A percentile compares a stretch with the other conserved stretches of the same genome.
Conservation (phyloP, 257 asterid genomes). For the Buddleja alternifolia region DNA sequence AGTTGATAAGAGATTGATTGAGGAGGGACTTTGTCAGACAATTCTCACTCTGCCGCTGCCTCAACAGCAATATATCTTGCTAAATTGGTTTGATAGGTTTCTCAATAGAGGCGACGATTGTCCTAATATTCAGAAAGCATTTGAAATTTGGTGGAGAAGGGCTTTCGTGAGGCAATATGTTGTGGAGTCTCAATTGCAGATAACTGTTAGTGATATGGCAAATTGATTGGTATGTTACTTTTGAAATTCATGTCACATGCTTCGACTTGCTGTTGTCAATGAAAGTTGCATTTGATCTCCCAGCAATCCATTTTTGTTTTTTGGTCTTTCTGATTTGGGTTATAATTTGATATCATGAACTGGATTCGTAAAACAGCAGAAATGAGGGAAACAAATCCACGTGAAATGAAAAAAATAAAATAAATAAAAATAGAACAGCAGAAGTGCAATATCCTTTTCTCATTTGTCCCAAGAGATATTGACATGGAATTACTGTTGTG, state of each 20-base stretch:
- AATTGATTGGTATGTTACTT: slow-evolving; percentile 41
- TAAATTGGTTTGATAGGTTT: slow-evolving; percentile 83
- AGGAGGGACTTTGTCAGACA: slow-evolving; percentile 83
- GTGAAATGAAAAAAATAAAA: too few relatives aligned
- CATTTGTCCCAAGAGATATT: not conserved
- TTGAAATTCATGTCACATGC: slow-evolving; percentile 23
- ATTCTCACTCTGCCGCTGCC: slow-evolving; percentile 75
- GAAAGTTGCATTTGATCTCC: slow-evolving; percentile 21
- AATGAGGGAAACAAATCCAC: not conserved
- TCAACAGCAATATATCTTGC: slow-evolving; percentile 72
- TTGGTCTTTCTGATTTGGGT: slow-evolving; percentile 16
- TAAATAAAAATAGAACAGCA: too few relatives aligned
- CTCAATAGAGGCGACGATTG: slow-evolving; percentile 89
- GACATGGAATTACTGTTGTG: not conserved
- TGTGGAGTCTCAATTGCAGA: slow-evolving; percentile 61
- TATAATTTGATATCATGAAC: not conserved
- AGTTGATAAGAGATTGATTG: slow-evolving; percentile 70
- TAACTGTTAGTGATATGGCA: slow-evolving; percentile 65
- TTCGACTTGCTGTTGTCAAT: slow-evolving; percentile 22
- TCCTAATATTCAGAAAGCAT: slow-evolving; percentile 87
- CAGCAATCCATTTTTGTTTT: slow-evolving; percentile 13
- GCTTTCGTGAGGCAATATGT: slow-evolving; percentile 70
- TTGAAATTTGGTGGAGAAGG: slow-evolving; percentile 96
- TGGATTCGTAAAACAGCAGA: not conserved
- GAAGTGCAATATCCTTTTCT: not conserved